Conservation (phyloP, 108 stramenopile species). For the Nannochloropsis granulata region DNA sequence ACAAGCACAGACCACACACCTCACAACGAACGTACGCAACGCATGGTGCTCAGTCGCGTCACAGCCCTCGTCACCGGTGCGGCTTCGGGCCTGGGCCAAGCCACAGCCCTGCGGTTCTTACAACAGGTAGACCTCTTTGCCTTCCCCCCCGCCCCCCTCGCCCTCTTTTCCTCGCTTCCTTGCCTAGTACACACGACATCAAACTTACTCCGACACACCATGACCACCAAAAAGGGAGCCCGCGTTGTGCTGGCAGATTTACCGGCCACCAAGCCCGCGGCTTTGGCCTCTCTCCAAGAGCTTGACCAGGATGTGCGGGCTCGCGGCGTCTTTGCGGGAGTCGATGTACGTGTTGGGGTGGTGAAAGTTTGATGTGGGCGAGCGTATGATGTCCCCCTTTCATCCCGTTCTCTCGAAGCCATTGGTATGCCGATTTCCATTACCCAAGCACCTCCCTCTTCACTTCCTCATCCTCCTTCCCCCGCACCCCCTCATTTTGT, state of each 20-base stretch:
- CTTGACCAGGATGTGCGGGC: neutral
- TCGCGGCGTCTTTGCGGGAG: neutral
- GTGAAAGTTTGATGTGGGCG: no score
- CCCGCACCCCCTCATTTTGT: no score
- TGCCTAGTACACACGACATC: no score
- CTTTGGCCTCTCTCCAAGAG: neutral
- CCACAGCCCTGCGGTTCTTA: constrained; percentile 55
- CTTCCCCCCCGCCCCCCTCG: neutral
- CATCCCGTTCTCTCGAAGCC: no score
- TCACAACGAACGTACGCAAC: neutral
- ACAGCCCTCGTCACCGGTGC: constrained; percentile 62
- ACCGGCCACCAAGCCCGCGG: neutral
- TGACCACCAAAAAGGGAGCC: neutral
- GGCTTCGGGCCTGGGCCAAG: constrained; percentile 73
- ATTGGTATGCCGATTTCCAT: no score
- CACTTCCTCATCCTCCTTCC: no score
- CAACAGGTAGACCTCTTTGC: neutral
- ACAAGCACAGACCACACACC: no score
- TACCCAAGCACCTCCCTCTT: no score
- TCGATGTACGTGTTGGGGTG: neutral
- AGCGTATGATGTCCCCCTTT: no score
- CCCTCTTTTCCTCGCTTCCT: no score
- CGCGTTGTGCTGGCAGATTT: neutral
- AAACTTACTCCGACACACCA: no score
- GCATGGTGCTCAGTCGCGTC: neutral